These are phyloP conservation scores for Cladosporium sp. DNA, from an alignment of 2,329 filamentous ascomycete genomes.

Conservation along the genomic window DNA sequence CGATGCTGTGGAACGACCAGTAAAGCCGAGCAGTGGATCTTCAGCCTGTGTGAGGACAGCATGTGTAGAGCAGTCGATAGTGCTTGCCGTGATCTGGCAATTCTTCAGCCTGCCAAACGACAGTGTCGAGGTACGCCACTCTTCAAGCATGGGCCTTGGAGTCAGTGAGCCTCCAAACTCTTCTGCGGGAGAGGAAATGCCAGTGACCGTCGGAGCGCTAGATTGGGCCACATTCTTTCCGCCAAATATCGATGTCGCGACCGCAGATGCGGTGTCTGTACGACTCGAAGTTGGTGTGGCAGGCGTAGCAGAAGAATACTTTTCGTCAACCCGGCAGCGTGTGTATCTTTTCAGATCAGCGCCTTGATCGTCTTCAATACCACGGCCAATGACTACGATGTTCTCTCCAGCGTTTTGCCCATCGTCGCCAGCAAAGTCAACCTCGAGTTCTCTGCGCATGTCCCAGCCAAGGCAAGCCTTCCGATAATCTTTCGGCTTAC, in stretches of 20 bases:
- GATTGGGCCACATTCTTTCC: slow-evolving; percentile 39
- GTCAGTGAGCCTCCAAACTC: slow-evolving; percentile 33
- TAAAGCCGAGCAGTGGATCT: slow-evolving; percentile 70
- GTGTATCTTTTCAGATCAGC: slow-evolving; percentile 60
- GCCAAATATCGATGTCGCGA: slow-evolving; percentile 50
- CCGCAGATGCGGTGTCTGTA: slow-evolving; percentile 33
- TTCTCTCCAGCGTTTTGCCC: slow-evolving; percentile 74
- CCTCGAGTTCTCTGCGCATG: slow-evolving; percentile 81
- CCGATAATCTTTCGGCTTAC: slow-evolving; percentile 76
- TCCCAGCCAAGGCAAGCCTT: slow-evolving; percentile 84
- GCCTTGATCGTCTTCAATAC: slow-evolving; percentile 60
- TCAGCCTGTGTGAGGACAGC: slow-evolving; percentile 72
- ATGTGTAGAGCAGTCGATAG: slow-evolving; percentile 73
- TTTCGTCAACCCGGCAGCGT: slow-evolving; percentile 51
- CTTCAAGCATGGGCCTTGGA: slow-evolving; percentile 48
- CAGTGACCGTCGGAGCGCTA: slow-evolving; percentile 38
- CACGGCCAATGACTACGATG: slow-evolving; percentile 73
- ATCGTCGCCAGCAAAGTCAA: slow-evolving; percentile 86
- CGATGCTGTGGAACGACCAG: slow-evolving; percentile 55
- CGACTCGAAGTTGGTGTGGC: slow-evolving; percentile 5
- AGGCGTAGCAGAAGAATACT: not conserved
- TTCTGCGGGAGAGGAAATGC: slow-evolving; percentile 31
- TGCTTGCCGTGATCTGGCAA: slow-evolving; percentile 67
- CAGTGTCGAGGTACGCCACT: slow-evolving; percentile 68
- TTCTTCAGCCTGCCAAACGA: slow-evolving; percentile 62